phyloP scores from a whole-genome alignment of 2,329 filamentous ascomycete species.

The Fusarium sp. region DNA sequence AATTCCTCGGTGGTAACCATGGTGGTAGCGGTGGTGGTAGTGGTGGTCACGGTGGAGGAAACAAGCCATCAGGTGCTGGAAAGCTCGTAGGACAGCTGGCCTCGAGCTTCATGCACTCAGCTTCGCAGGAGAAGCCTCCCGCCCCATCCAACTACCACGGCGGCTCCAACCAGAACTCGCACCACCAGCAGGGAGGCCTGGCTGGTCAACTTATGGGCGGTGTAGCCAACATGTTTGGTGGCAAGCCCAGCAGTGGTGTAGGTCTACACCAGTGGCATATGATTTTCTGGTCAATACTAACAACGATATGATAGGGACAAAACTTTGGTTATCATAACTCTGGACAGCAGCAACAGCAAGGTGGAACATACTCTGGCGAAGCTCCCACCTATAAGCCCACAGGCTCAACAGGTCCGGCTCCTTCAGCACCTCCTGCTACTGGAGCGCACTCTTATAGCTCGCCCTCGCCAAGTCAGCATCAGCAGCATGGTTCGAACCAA shows the following conservation, averaged over 20 bases:
- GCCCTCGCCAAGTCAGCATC: conserved; percentile 49
- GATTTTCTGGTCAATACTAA: conserved; percentile 28
- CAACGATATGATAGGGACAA: conserved; percentile 58
- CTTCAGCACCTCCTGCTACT: conserved; percentile 47
- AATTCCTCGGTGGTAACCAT: conserved; percentile 60
- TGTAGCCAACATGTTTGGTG: conserved; percentile 68
- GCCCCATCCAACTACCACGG: conserved; percentile 65
- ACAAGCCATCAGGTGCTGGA: conserved; percentile 60
- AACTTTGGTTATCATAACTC: conserved; percentile 75
- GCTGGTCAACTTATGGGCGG: conserved; percentile 69
- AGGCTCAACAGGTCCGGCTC: conserved; percentile 47
- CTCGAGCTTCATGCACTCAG: conserved; percentile 68
- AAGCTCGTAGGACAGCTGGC: conserved; percentile 71
- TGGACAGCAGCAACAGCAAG: conserved; percentile 57
- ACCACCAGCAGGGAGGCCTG: conserved; percentile 63
- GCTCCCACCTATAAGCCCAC: conserved; percentile 66
- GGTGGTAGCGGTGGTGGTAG: conserved; percentile 38
- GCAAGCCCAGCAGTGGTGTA: conserved; percentile 58
- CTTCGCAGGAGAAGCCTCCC: conserved; percentile 62
- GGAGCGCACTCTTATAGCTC: conserved; percentile 50
- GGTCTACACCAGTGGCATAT: conserved; percentile 33
- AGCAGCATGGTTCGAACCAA: conserved; percentile 39
- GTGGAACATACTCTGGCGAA: conserved; percentile 68
- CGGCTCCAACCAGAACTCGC: conserved; percentile 57
- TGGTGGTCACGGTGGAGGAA: conserved; percentile 53